These are phyloP conservation scores for Bothriochloa decipiens DNA, from an alignment of 176 grass and related monocot genomes.

Conservation along the genomic window DNA sequence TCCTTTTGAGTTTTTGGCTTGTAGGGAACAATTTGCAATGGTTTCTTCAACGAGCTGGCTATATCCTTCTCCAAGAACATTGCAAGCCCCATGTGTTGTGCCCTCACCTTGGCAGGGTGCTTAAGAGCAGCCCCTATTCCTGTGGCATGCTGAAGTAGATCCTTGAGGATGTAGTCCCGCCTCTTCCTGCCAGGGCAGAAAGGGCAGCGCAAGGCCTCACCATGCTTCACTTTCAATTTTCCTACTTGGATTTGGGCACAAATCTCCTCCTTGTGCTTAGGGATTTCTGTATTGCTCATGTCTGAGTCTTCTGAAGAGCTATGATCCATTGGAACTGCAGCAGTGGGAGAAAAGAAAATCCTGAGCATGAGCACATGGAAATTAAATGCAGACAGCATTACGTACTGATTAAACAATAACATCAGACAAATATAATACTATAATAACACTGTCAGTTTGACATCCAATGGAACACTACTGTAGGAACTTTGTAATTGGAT, in stretches of 20 bases:
- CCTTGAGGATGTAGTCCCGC: slow-evolving; percentile 59
- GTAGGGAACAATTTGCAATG: slow-evolving; percentile 28
- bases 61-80: slow-evolving; percentile 63
- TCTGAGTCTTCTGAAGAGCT: slow-evolving; percentile 61
- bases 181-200: slow-evolving; percentile 83
- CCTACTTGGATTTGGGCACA: slow-evolving; percentile 37
- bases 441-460: not conserved
- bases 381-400: not conserved
- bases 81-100: slow-evolving; percentile 68
- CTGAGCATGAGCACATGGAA: slow-evolving; percentile 13
- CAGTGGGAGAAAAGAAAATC: no score
- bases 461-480: not conserved
- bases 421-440: not conserved
- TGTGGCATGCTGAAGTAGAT: slow-evolving; percentile 75
- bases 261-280: slow-evolving; percentile 47
- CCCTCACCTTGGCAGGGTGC: slow-evolving; percentile 61
- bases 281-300: slow-evolving; percentile 72
- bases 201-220: slow-evolving; percentile 58
- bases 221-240: slow-evolving; percentile 50
- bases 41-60: slow-evolving; percentile 13
- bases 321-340: slow-evolving; percentile 28
- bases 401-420: not conserved
- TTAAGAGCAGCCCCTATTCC: slow-evolving; percentile 68
- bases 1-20: slow-evolving; percentile 29
- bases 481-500: not conserved